Base-by-base conservation (phyloP, 1,284 basidiomycete species). In the Phellopilus nigrolimitatus region DNA sequence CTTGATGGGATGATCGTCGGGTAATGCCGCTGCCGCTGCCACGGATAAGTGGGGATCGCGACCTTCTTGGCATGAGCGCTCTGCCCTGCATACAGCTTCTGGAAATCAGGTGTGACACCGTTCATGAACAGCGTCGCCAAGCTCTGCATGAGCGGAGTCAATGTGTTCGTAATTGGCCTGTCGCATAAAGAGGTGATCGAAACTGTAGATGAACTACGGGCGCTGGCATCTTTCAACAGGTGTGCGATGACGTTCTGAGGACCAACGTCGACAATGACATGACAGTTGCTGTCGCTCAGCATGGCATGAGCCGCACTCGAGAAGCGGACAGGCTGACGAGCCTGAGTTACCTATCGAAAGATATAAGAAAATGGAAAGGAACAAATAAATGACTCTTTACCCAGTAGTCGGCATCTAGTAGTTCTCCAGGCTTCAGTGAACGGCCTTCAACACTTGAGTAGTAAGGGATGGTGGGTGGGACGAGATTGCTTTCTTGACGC, bases 1-100 rank as follows among this genome's bases (percentile, higher is more conserved):
- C 47, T 46, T 37, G 63, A 62, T 2, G 64, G 59, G 37, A 66
- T 58, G 47, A 60, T 63, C 8, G 62, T 53, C 4, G 68, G 68
- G 41, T 67, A 69, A 49, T 66, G 64, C 15, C 65, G 61, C 9
- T 66, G 58, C 15, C 65, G 64, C 55, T 68, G 66, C 62, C 66
- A 69, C 1, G 68, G 68, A 51, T 69, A 69, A 1, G 66, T 68
- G 0, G 68, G 68, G 27, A 68, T 47, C 27, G 59, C 55, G 7
- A 61, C 64, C 55, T 62, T 67, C 25, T 47, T 31, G 41, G 59
- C 58, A 13, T 28, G 56, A 38, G 57, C 52, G 13, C 53, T 57
- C 45, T 59, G 59, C 15, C 62, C 59, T 10, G 43, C 48, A 50
- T 60, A 63, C 3, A 69, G 54, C 7, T 31, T 37, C 3, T 56